Evolutionary conservation across 1,284 basidiomycete species (phyloP), one percentile per base, ranked within the genome.

Genomic region (Phenoliferia sp.): DNA sequence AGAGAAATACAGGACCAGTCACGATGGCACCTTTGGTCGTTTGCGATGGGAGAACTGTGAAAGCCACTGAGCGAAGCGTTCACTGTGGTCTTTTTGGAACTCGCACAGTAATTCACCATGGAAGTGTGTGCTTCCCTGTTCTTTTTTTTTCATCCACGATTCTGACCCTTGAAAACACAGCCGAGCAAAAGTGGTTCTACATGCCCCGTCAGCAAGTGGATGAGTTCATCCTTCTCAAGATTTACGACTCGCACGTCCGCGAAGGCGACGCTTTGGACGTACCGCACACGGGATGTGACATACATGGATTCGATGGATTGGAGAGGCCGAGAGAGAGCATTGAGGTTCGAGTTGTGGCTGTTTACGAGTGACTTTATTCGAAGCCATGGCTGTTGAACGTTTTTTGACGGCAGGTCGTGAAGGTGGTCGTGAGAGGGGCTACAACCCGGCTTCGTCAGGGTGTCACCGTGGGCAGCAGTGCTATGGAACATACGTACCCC

Each of bases 11-110:
- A 56, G 68, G 64, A 9, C 75, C 75, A 0, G 77, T 78, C 1
- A 76, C 76, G 3, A 78, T 78, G 66, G 75, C 77, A 15, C 78
- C 78, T 17, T 70, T 79, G 1, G 71, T 70, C 29, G 73, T 78
- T 59, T 64, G 69, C 36, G 67, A 69, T 55, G 48, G 48, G 28
- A 7, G 48, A 6, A 52, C 48, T 26, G 48, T 52, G 7, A 19
- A 19, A 9, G 48, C 17, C 7, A 19, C 7, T 26, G 19, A 52
- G 22, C 5, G 5, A 26, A 52, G 48, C 48, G 28, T 19, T 26
- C 48, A 52, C 48, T 52, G 48, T 26, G 48, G 48, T 26, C 5
- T 52, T 19, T 52, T 52, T 26, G 48, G 48, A 6, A 52, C 48
- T 52, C 48, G 48, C 5, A 26, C 28, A 6, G 48, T 52, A 19